phyloP scores from a whole-genome alignment of 2,329 filamentous ascomycete species.

The Hypoxylon sp. region DNA sequence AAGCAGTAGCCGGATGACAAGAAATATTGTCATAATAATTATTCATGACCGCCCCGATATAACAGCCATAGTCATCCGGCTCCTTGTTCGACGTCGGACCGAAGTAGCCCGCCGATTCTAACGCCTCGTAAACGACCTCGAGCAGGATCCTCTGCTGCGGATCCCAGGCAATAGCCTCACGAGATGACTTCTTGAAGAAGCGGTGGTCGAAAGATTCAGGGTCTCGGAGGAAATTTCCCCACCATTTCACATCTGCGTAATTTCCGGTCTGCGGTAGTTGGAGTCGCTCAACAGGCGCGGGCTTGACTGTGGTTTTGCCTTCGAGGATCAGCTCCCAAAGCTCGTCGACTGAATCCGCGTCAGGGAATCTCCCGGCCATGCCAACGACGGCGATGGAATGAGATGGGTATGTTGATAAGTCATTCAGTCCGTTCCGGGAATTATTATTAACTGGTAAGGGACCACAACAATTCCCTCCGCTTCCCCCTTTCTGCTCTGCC shows the following conservation, averaged over 20 bases:
- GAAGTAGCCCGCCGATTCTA: conserved; percentile 47
- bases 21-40: conserved; percentile 1
- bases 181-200: conserved; percentile 43
- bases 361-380: conserved; percentile 54
- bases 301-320: conserved; percentile 47
- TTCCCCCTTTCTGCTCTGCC: too few relatives aligned
- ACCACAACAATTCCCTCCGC: too few relatives aligned
- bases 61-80: conserved; percentile 50
- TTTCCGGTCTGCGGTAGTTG: conserved; percentile 46
- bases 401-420: too few relatives aligned
- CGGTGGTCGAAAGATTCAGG: conserved; percentile 46
- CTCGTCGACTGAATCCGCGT: conserved; percentile 52
- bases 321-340: conserved; percentile 52
- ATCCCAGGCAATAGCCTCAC: conserved; percentile 41
- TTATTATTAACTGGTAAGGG: too few relatives aligned
- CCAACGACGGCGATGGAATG: conserved; percentile 54
- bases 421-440: too few relatives aligned
- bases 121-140: conserved; percentile 43
- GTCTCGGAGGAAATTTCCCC: conserved; percentile 42
- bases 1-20: conserved; percentile 11
- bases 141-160: conserved; percentile 42
- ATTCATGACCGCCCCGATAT: conserved; percentile 1
- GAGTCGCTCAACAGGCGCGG: conserved; percentile 42
- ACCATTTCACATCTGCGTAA: conserved; percentile 44
- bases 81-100: background rate